Evolutionary conservation across 495 filamentous ascomycete species (phyloP).

Genomic region (Penicillium angulare): DNA sequence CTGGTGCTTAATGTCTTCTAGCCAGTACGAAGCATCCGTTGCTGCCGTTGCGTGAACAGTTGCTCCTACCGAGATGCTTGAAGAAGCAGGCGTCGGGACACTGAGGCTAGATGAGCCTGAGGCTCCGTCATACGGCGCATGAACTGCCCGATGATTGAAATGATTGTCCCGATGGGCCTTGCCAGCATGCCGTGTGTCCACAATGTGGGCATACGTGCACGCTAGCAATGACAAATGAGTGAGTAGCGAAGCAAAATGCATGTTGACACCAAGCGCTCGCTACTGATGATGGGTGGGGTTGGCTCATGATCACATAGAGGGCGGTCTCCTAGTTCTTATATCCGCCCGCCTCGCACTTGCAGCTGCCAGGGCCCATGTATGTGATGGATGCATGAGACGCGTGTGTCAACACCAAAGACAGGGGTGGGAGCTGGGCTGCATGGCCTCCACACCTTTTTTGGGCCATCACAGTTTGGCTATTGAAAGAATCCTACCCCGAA

Average conservation of each 20-base stretch:
- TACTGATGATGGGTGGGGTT: neutral
- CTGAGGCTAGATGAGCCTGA: neutral
- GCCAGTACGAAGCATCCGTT: slow-evolving; percentile 57
- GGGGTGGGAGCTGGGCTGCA: neutral
- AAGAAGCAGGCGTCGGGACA: neutral
- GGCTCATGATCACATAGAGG: slow-evolving; percentile 1
- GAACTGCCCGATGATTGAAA: neutral
- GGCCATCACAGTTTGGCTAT: neutral
- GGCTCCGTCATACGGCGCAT: neutral
- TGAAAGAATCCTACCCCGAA: slow-evolving; percentile 13
- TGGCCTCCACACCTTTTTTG: slow-evolving; percentile 1
- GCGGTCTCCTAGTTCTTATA: slow-evolving; percentile 12
- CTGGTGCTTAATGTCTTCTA: slow-evolving; percentile 63
- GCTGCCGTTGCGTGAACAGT: slow-evolving; percentile 14
- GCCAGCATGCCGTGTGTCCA: slow-evolving; percentile 22
- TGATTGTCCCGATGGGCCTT: neutral
- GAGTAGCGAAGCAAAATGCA: slow-evolving; percentile 16
- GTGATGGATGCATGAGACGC: slow-evolving; percentile 5
- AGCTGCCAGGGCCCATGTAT: neutral
- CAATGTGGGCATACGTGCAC: slow-evolving; percentile 19
- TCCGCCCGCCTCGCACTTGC: neutral
- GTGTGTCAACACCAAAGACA: slow-evolving; percentile 7
- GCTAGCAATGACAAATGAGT: slow-evolving; percentile 14
- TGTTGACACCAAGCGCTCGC: slow-evolving; percentile 8
- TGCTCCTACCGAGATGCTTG: neutral